These are phyloP conservation scores for Termitomyces titanicus DNA, from an alignment of 768 basidiomycete species.

Conservation along the genomic window DNA sequence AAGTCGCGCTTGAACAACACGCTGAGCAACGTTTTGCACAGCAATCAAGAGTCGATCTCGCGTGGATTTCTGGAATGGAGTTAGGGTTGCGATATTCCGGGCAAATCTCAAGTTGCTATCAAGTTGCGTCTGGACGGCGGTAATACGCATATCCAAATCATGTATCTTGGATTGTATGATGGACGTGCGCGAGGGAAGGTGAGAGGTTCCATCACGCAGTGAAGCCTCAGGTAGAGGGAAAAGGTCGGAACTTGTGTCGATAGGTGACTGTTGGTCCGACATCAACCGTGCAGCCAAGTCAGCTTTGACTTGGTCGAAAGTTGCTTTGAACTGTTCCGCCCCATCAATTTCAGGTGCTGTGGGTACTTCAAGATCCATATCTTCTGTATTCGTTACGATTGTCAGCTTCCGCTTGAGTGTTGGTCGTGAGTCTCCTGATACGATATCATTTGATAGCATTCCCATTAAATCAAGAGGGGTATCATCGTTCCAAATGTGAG, in stretches of 20 bases:
- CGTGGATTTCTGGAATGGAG: slow-evolving; percentile 84
- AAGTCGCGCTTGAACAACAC: slow-evolving; percentile 63
- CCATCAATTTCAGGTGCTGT: slow-evolving; percentile 55
- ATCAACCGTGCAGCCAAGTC: slow-evolving; percentile 60
- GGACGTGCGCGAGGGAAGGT: slow-evolving; percentile 50
- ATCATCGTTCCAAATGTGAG: slow-evolving; percentile 41
- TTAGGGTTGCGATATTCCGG: slow-evolving; percentile 79
- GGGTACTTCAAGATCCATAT: slow-evolving; percentile 40
- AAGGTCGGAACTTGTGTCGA: neutral
- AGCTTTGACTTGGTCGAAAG: slow-evolving; percentile 85
- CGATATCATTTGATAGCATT: slow-evolving; percentile 32
- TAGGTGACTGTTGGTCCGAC: slow-evolving; percentile 15
- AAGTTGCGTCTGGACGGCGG: slow-evolving; percentile 51
- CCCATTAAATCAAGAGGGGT: slow-evolving; percentile 33
- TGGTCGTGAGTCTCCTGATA: slow-evolving; percentile 19
- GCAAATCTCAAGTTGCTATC: slow-evolving; percentile 67
- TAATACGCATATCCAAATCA: slow-evolving; percentile 60
- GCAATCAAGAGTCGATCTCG: slow-evolving; percentile 67
- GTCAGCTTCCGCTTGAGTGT: slow-evolving; percentile 26
- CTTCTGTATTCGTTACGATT: slow-evolving; percentile 22
- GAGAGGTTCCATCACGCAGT: slow-evolving; percentile 20
- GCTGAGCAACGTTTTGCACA: slow-evolving; percentile 59
- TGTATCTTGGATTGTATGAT: slow-evolving; percentile 58
- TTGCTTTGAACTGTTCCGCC: slow-evolving; percentile 70
- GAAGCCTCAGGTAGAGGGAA: slow-evolving; percentile 10